Percentiles rank a stretch among this genome's conserved stretches.
phyloP scores from a whole-genome alignment of 1,284 basidiomycete species.

The Volvariella volvacea region DNA sequence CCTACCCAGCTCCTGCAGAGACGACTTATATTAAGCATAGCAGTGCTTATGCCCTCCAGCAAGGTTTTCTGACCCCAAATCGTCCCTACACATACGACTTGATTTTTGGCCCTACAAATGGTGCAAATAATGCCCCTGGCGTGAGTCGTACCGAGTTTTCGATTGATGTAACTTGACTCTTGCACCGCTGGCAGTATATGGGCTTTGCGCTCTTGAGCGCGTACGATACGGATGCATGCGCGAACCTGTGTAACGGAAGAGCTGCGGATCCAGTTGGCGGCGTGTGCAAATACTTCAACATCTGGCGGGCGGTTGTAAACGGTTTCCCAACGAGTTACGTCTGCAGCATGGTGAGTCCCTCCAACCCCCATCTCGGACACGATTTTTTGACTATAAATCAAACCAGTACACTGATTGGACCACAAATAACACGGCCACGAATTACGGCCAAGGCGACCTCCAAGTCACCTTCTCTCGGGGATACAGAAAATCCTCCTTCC shows the following conservation, averaged over 20 bases:
- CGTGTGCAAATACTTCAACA: conserved; percentile 37
- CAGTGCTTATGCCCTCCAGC: conserved; percentile 29
- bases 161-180: neutral
- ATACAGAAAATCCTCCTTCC: conserved; percentile 24
- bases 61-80: conserved; percentile 22
- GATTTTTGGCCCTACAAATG: conserved; percentile 33
- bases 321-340: conserved; percentile 35
- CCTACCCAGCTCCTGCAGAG: conserved; percentile 21
- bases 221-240: conserved; percentile 31
- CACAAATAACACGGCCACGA: conserved; percentile 31
- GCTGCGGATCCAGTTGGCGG: conserved; percentile 27
- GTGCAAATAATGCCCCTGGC: conserved; percentile 37
- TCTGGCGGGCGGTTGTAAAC: conserved; percentile 36
- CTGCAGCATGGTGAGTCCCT: conserved; percentile 31
- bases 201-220: conserved; percentile 33
- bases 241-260: conserved; percentile 30
- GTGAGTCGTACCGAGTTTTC: no score
- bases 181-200: conserved; percentile 36
- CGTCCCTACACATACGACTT: conserved; percentile 32
- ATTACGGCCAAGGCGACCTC: conserved; percentile 32
- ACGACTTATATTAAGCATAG: conserved; percentile 32
- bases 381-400: neutral
- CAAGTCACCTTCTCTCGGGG: conserved; percentile 33
- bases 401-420: conserved; percentile 29
- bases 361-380: neutral